phyloP scores from a whole-genome alignment of 352 stramenopile genomes.

The Phytophthora sojae region DNA sequence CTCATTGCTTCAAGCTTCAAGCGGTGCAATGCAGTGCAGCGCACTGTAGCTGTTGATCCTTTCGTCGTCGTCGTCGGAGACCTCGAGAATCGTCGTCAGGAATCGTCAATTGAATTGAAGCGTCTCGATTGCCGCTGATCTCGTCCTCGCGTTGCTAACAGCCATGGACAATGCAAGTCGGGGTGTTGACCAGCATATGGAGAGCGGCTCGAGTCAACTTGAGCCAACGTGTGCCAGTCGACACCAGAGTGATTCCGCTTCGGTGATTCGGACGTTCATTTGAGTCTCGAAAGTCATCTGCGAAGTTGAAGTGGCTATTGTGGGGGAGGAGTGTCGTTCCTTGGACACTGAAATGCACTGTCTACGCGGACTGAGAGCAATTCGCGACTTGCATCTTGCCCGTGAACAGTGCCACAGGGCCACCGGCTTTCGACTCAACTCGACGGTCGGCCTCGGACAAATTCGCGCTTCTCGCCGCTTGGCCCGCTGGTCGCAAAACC shows the following conservation, averaged over 20 bases:
- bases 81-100: not conserved
- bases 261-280: not conserved
- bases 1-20: not conserved
- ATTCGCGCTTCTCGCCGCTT: not conserved
- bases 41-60: not conserved
- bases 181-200: not conserved
- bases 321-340: not conserved
- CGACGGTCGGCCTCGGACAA: slow-evolving; percentile 14
- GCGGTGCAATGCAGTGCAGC: not conserved
- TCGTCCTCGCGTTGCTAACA: not conserved
- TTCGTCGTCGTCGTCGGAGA: not conserved
- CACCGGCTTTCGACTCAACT: slow-evolving; percentile 7
- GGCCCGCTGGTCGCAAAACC: slow-evolving; percentile 19
- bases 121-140: not conserved
- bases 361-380: not conserved
- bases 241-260: too few species aligned
- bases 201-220: slow-evolving; percentile 5
- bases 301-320: not conserved
- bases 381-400: not conserved
- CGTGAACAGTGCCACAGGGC: not conserved
- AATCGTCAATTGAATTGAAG: slow-evolving; percentile 5
- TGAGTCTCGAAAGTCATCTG: not conserved
- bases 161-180: slow-evolving; percentile 3
- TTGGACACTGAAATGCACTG: not conserved
- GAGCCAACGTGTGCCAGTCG: not conserved